A percentile compares a stretch with the other conserved stretches of the same genome.
These are phyloP conservation scores for Sedum album DNA, from an alignment of 164 flowering plant species.

Conservation along the genomic window DNA sequence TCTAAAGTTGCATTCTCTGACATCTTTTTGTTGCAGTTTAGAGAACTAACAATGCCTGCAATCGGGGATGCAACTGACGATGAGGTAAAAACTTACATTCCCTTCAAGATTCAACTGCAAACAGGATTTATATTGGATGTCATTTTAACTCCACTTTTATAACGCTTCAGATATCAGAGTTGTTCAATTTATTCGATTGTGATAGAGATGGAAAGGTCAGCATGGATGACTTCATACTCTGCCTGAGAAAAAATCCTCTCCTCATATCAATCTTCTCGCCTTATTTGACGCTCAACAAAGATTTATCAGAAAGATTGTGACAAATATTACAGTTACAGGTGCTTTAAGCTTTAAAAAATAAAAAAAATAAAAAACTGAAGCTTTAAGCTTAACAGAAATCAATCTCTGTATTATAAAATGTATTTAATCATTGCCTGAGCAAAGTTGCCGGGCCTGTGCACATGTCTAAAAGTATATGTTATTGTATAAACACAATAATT, in stretches of 20 bases:
- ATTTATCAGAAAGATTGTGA: conserved; percentile 2
- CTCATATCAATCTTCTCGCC: conserved; percentile 48
- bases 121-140: neutral
- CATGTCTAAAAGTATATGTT: too few relatives aligned
- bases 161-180: conserved; percentile 18
- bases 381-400: neutral
- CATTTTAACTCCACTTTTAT: neutral
- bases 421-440: too few relatives aligned
- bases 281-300: conserved; percentile 10
- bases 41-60: conserved; percentile 23
- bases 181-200: conserved; percentile 25
- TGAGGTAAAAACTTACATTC: conserved; percentile 30
- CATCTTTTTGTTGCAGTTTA: conserved; percentile 27
- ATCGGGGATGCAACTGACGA: conserved; percentile 24
- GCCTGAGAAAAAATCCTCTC: conserved; percentile 41
- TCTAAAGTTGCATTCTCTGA: neutral
- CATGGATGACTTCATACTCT: conserved; percentile 27
- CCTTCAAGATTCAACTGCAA: too few relatives aligned
- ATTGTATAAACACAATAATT: too few relatives aligned
- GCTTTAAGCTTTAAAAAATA: too few relatives aligned
- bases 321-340: neutral
- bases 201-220: conserved; percentile 31
- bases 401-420: neutral
- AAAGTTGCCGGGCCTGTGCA: too few relatives aligned
- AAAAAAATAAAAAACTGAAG: too few relatives aligned